A percentile compares a stretch with the other conserved stretches of the same genome.
These are phyloP conservation scores for Microascus cirrosus DNA, from an alignment of 2,329 filamentous ascomycete genomes.

Conservation along the genomic window DNA sequence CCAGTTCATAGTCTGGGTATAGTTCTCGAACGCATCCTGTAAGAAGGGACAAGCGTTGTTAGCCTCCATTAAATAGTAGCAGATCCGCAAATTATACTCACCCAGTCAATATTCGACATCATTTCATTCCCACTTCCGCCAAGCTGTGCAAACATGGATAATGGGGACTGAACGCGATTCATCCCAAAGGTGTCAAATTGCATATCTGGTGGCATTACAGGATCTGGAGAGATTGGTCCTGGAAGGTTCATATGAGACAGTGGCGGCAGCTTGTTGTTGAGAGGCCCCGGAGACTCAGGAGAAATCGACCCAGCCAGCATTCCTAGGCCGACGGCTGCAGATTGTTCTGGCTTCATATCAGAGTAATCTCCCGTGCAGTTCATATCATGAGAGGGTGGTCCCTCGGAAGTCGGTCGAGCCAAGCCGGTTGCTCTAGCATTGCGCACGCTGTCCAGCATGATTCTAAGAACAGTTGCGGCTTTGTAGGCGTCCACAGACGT, in stretches of 20 bases:
- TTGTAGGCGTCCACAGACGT: conserved; percentile 85
- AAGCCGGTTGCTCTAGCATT: neutral
- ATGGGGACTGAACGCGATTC: neutral
- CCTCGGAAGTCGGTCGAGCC: neutral
- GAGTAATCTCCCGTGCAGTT: neutral
- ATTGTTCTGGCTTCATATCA: conserved; percentile 4
- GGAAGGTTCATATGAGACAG: conserved; percentile 4
- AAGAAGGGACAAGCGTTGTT: neutral
- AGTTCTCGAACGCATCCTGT: conserved; percentile 46
- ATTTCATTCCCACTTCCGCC: conserved; percentile 26
- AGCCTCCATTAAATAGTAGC: neutral
- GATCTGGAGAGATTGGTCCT: neutral
- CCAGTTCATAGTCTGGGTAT: conserved; percentile 27
- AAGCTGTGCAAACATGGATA: conserved; percentile 4
- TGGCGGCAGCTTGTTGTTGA: conserved; percentile 2
- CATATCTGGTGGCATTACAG: neutral
- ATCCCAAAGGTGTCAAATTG: conserved; percentile 2
- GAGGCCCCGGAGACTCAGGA: neutral
- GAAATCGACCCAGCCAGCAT: conserved; percentile 4
- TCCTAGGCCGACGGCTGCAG: conserved; percentile 1
- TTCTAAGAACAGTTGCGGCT: conserved; percentile 65
- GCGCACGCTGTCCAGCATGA: conserved; percentile 23
- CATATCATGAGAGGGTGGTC: neutral
- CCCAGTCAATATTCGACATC: conserved; percentile 46
- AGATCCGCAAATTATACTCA: conserved; percentile 20